Base-by-base conservation (phyloP, 805 yeast genomes). In the Lipomyces kockii region DNA sequence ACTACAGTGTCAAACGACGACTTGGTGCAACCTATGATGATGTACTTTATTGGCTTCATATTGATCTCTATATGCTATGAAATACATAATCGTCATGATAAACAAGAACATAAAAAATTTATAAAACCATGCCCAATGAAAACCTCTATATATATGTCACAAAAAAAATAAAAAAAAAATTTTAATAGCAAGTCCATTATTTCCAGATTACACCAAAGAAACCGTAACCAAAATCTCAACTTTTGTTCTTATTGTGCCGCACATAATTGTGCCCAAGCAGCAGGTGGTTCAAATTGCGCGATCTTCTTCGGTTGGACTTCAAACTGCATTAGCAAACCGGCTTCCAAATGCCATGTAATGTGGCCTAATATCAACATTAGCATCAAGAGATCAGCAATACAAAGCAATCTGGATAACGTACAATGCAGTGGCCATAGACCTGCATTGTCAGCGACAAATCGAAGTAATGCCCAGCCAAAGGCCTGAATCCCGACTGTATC, bases 351-450 rank as follows among this genome's bases (percentile, higher is more conserved):
- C 98, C 98, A 92, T 77, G 91, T 93, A 75, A 92, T 88, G 78
- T 92, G 97, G 80, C 97, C 71, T 91, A 80, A 90, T 78, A 85
- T 85, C 95, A 95, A 89, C 59, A 89, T 55, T 55, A 56, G 59
- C 32, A 27, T 12, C 90, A 81, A 95, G 95, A 37, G 94, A 95
- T 76, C 89, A 89, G 76, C 87, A 85, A 61, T 17, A 43, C 27
- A 11, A 32, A 35, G 35, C 43, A 25, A 39, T 43, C 9, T 14
- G 20, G 2, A 11, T 55, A n/a, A 64, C 71, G 5, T 51, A 79
- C 98, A 92, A 77, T 92, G 98, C 87, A 92, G 90, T 69, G 89
- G 86, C 97, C 97, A 93, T 32, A 92, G 88, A 65, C 98, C 98
- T 2, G 97, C 97, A 74, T 93, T 92, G 74, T 89, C 86, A 12